Percentiles rank a stretch among this genome's conserved stretches.
Evolutionary conservation across 2,329 filamentous ascomycete genomes (phyloP).

Genomic region (Diaporthe citri): DNA sequence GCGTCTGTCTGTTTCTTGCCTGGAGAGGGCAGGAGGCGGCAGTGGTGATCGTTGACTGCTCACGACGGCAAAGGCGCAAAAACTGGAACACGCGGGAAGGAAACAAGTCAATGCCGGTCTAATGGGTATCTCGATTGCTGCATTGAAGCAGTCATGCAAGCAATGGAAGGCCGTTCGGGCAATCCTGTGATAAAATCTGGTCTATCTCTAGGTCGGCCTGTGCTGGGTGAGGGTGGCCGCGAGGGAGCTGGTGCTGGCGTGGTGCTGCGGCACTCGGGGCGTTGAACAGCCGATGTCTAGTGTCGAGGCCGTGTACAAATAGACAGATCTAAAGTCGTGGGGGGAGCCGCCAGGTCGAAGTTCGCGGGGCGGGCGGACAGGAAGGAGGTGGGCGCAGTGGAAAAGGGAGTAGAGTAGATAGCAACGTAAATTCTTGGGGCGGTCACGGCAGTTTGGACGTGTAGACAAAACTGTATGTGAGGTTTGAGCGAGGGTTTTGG

Average conservation of each 20-base stretch:
- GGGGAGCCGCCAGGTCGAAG: conserved; percentile 3
- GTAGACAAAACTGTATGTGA: neutral
- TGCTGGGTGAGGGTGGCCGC: neutral
- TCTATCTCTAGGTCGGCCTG: conserved; percentile 30
- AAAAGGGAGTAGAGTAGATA: neutral
- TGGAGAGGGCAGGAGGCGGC: neutral
- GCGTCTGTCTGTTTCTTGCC: conserved; percentile 1
- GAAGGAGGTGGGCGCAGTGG: neutral
- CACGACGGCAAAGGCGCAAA: conserved; percentile 23
- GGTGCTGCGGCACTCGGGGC: conserved; percentile 28
- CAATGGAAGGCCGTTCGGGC: conserved; percentile 28
- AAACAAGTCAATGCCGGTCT: conserved; percentile 34
- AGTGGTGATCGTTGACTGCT: conserved; percentile 24
- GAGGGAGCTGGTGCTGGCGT: conserved; percentile 18
- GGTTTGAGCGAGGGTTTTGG: conserved; percentile 23
- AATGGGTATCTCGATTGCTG: conserved; percentile 30
- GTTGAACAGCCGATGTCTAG: conserved; percentile 31
- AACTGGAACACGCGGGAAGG: neutral
- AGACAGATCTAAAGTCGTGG: conserved; percentile 21
- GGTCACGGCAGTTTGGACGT: conserved; percentile 13
- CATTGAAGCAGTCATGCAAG: conserved; percentile 18
- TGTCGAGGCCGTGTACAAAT: conserved; percentile 15
- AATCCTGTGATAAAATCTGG: conserved; percentile 29
- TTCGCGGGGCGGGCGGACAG: neutral
- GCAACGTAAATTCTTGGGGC: neutral